Conservation (phyloP, 1,284 basidiomycete species). For the Rhodotorula sp. region DNA sequence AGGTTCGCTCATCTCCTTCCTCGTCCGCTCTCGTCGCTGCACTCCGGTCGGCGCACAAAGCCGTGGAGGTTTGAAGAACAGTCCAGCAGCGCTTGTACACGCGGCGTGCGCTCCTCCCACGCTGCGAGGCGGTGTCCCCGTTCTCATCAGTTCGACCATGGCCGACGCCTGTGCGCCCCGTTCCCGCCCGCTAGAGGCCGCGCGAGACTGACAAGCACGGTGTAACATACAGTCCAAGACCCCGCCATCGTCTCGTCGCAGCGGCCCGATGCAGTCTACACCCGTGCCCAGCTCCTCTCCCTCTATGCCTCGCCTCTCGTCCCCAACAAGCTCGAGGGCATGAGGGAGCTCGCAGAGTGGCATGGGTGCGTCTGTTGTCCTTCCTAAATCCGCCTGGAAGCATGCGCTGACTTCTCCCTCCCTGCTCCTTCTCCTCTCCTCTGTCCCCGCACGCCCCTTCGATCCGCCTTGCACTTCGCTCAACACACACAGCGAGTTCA, state of each 20-base stretch:
- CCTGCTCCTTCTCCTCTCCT: too few relatives aligned
- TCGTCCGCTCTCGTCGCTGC: too few relatives aligned
- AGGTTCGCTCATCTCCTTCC: too few relatives aligned
- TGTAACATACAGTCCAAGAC: background rate
- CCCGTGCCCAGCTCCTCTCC: conserved; percentile 24
- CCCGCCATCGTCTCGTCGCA: conserved; percentile 14
- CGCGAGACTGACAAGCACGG: background rate
- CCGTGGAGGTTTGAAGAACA: too few relatives aligned
- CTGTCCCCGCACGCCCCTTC: background rate
- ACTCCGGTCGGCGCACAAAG: too few relatives aligned
- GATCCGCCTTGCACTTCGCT: background rate
- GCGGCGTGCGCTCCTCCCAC: too few relatives aligned
- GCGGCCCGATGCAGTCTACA: conserved; percentile 19
- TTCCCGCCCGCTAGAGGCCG: background rate
- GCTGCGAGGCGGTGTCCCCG: too few relatives aligned
- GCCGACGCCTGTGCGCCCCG: background rate
- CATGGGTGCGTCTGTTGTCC: conserved; percentile 27
- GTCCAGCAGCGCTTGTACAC: too few relatives aligned
- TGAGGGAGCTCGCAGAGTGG: conserved; percentile 39
- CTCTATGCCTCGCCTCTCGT: conserved; percentile 37
- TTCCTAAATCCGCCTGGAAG: background rate
- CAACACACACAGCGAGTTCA: conserved; percentile 28
- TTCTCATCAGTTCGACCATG: background rate
- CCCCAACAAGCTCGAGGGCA: conserved; percentile 32
- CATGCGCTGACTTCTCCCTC: background rate